A percentile compares a stretch with the other conserved stretches of the same genome.
Evolutionary conservation across 208 protist genomes (phyloP).

Genomic region (Porcisia deanei): DNA sequence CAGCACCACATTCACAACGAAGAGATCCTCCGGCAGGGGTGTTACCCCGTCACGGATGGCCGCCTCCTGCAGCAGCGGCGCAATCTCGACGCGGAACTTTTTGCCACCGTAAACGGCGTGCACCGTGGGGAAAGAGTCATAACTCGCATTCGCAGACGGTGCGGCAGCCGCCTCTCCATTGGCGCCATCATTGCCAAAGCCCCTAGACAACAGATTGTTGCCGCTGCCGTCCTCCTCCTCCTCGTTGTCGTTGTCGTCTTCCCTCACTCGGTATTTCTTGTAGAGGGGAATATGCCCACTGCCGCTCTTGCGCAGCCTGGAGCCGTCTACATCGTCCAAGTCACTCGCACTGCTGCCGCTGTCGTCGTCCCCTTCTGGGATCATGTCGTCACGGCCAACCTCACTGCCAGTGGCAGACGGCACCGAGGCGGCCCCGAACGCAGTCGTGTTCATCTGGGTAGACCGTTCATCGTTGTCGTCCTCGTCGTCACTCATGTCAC

Average conservation of each 20-base stretch:
- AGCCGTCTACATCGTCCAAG: conserved; percentile 21
- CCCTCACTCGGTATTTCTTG: conserved; percentile 1
- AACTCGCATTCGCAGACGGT: conserved; percentile 19
- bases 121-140: conserved; percentile 61
- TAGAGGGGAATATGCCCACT: background rate
- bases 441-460: conserved; percentile 25
- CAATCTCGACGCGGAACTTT: conserved; percentile 55
- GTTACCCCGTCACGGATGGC: conserved; percentile 43
- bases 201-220: background rate
- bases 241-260: background rate
- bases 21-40: conserved; percentile 53
- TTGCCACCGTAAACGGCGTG: conserved; percentile 37
- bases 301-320: background rate
- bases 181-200: background rate
- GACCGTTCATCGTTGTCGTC: conserved; percentile 31
- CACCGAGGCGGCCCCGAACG: conserved; percentile 9
- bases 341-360: conserved; percentile 24
- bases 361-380: conserved; percentile 23
- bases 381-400: conserved; percentile 11
- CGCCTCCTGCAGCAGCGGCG: conserved; percentile 44
- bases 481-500: conserved; percentile 22
- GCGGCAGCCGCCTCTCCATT: background rate
- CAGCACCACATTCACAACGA: conserved; percentile 76
- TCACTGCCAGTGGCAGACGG: conserved; percentile 29
- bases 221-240: conserved; percentile 27